Base-by-base conservation (phyloP, 1,284 basidiomycete genomes). In the Lentinula novae-zelandiae region DNA sequence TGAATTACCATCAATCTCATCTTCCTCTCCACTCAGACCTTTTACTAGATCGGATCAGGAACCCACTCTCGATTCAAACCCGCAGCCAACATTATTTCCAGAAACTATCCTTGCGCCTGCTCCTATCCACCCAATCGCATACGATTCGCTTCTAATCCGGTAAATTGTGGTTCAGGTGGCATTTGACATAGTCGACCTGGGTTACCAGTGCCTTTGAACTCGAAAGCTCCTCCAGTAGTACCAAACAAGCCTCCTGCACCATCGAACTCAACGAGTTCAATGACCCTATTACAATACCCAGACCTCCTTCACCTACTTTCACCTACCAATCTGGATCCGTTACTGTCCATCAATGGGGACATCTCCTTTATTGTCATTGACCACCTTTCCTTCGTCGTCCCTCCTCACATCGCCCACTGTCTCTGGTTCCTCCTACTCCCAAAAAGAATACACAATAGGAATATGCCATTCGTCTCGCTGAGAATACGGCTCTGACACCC, bases 401-500 rank as follows among this genome's bases (percentile, higher is more conserved):
- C 40, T 56, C 15, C n/a, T 38, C 5, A 63, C 60, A 39, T 20
- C 22, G 31, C 36, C 44, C 13, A 8, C 56, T 40, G 2, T 20
- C 27, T 42, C 39, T 31, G 15, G n/a, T n/a, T 40, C 57, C 57
- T 12, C 15, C 38, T 10, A 63, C 60, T 42, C 62, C 62, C n/a
- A 51, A 63, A 13, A 76, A 83, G 7, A 87, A 83, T 65, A 78
- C 83, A 2, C 81, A 89, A 22, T 22, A 97, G 74, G 95, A 98
- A 73, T 97, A 96, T 70, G 92, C 93, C 52, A 93, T 96, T 69
- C 90, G 93, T 73, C 81, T 96, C 8, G 94, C 94, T 22, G 97
- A 73, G 95, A 98, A 75, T 98, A 98, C 74, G 96, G 98, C 71
- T 98, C 98, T 71, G 92, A 95, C 70, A 96, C 93, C 74, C 87